Conservation (phyloP, 23 red algal species). For the Gracilaria caudata region DNA sequence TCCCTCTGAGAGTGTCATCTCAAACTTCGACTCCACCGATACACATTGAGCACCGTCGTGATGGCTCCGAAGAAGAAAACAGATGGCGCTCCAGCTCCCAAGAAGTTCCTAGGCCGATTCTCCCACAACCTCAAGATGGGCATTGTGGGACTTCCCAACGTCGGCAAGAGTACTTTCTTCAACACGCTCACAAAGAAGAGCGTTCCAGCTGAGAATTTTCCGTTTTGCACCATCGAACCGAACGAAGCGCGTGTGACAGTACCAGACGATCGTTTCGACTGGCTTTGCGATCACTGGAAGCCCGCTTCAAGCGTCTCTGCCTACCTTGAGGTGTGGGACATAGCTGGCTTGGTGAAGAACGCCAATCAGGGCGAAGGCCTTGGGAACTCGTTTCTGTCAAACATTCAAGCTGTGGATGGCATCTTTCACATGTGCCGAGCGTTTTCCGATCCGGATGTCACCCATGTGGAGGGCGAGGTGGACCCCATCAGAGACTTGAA, state of each 20-base stretch:
- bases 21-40: no score
- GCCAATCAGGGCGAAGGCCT: constrained; percentile 92
- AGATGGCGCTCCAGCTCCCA: constrained; percentile 27
- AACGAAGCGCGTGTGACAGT: constrained; percentile 91
- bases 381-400: constrained; percentile 92
- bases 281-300: constrained; percentile 79
- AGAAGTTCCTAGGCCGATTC: constrained; percentile 81
- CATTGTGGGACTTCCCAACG: constrained; percentile 96
- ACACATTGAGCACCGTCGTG: no score
- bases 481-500: constrained; percentile 92
- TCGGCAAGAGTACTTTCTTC: constrained; percentile 99
- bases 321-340: constrained; percentile 94
- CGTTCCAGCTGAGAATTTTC: constrained; percentile 96
- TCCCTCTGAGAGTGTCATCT: no score
- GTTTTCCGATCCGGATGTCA: constrained; percentile 91
- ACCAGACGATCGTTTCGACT: constrained; percentile 97
- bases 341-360: constrained; percentile 94
- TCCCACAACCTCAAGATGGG: constrained; percentile 99
- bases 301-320: constrained; percentile 82
- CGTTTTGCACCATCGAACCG: constrained; percentile 99
- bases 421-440: constrained; percentile 91
- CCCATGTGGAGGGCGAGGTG: constrained; percentile 93
- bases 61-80: constrained; percentile 80
- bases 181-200: constrained; percentile 86
- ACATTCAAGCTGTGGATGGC: constrained; percentile 96